Percentiles rank a stretch among this genome's conserved stretches.
These are phyloP conservation scores for Starmerella potacharoeniae DNA, from an alignment of 805 yeast species.

Conservation along the genomic window DNA sequence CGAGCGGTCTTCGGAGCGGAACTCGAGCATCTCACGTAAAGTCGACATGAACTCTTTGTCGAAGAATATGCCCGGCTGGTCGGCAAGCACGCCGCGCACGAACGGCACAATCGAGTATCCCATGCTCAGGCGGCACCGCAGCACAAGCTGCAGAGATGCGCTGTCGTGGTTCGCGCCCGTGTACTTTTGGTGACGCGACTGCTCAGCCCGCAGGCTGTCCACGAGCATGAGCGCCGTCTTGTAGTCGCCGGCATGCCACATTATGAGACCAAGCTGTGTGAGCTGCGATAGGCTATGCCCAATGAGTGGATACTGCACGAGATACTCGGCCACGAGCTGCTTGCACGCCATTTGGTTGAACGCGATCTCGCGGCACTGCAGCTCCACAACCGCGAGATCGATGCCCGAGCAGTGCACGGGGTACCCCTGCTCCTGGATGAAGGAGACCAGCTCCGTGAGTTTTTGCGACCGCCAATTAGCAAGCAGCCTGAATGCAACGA, in stretches of 20 bases:
- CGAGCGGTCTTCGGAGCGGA: constrained; percentile 5
- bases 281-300: constrained; percentile 16
- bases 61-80: constrained; percentile 7
- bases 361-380: constrained; percentile 3
- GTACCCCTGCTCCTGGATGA: constrained; percentile 12
- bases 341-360: constrained; percentile 2
- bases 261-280: constrained; percentile 17
- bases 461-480: constrained; percentile 1
- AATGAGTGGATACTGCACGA: constrained; percentile 20
- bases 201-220: constrained; percentile 12
- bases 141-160: constrained; percentile 11
- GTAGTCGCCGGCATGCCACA: constrained; percentile 8
- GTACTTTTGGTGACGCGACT: background rate
- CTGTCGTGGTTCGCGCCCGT: constrained; percentile 12
- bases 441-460: background rate
- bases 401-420: constrained; percentile 22
- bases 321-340: constrained; percentile 15
- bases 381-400: constrained; percentile 20
- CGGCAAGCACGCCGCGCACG: constrained; percentile 5
- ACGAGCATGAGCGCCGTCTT: constrained; percentile 5
- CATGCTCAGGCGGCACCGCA: constrained; percentile 3
- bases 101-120: constrained; percentile 9
- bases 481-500: constrained; percentile 13
- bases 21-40: constrained; percentile 1
- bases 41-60: constrained; percentile 9